Conservation (phyloP, 2,329 filamentous ascomycete genomes). For the Didymosphaeria variabile region DNA sequence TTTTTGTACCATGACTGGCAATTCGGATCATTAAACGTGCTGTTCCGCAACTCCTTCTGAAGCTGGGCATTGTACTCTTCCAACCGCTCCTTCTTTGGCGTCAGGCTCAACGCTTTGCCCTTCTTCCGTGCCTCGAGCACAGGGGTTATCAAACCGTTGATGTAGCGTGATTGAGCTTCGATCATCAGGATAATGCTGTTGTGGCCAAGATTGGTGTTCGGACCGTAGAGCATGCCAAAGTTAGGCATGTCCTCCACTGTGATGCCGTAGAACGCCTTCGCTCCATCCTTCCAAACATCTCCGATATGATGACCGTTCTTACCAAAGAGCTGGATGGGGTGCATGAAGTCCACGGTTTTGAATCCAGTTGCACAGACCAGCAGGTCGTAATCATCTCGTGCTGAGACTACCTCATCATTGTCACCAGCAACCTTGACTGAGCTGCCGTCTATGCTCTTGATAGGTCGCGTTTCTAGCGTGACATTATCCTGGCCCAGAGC, state of each 20-base stretch:
- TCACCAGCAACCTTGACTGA: slow-evolving; percentile 58
- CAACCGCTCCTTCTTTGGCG: slow-evolving; percentile 53
- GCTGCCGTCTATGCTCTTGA: slow-evolving; percentile 56
- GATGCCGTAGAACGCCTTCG: slow-evolving; percentile 61
- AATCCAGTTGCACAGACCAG: slow-evolving; percentile 69
- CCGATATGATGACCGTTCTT: slow-evolving; percentile 53
- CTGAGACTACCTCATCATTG: slow-evolving; percentile 28
- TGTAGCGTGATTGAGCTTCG: slow-evolving; percentile 65
- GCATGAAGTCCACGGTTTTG: slow-evolving; percentile 66
- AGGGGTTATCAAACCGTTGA: slow-evolving; percentile 60
- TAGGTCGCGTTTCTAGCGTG: slow-evolving; percentile 60
- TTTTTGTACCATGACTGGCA: slow-evolving; percentile 68
- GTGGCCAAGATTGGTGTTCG: slow-evolving; percentile 64
- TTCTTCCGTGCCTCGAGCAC: slow-evolving; percentile 57
- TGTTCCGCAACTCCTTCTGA: slow-evolving; percentile 55
- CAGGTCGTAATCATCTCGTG: slow-evolving; percentile 59
- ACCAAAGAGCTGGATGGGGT: slow-evolving; percentile 64
- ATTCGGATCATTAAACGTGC: slow-evolving; percentile 62
- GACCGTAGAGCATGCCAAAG: slow-evolving; percentile 67
- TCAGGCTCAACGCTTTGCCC: slow-evolving; percentile 55
- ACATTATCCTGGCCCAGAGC: slow-evolving; percentile 60
- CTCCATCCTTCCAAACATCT: slow-evolving; percentile 64
- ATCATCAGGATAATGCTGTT: slow-evolving; percentile 70
- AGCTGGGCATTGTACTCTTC: slow-evolving; percentile 58
- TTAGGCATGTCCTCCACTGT: slow-evolving; percentile 63